These are phyloP conservation scores for Smithsoniella earleae DNA, from an alignment of 163 green algal genomes.

Conservation along the genomic window DNA sequence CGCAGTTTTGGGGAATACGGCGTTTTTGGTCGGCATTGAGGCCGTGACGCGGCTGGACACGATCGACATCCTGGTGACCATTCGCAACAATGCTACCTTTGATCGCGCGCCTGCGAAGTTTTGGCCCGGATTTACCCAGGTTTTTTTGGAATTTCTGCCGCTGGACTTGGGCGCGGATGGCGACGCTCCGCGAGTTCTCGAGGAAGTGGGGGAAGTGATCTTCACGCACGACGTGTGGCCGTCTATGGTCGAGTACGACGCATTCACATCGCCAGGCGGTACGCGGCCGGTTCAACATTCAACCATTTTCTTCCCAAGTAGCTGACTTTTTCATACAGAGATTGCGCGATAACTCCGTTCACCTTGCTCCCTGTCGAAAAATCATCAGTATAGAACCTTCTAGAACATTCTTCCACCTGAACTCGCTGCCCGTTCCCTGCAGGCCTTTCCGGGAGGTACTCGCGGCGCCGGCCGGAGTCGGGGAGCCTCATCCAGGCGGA, in stretches of 20 bases:
- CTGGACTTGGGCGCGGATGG: neutral
- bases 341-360: too few species aligned
- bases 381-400: too few species aligned
- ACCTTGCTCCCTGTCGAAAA: too few species aligned
- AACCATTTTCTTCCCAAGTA: too few species aligned
- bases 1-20: conserved; percentile 3
- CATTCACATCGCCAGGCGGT: neutral
- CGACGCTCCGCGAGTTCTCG: neutral
- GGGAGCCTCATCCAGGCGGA: neutral
- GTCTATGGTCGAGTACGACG: neutral
- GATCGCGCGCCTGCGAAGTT: neutral
- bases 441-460: conserved; percentile 8
- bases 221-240: conserved; percentile 22
- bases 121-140: neutral
- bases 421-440: too few species aligned
- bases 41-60: neutral
- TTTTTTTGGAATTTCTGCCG: neutral
- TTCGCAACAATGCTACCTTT: conserved; percentile 15
- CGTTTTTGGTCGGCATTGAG: neutral
- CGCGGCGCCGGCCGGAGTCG: neutral
- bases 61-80: neutral
- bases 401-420: too few species aligned
- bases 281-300: neutral
- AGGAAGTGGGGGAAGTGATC: neutral
- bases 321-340: too few species aligned